These are phyloP conservation scores for Ceratocystis papillata DNA, from an alignment of 2,329 filamentous ascomycete genomes.

Conservation along the genomic window DNA sequence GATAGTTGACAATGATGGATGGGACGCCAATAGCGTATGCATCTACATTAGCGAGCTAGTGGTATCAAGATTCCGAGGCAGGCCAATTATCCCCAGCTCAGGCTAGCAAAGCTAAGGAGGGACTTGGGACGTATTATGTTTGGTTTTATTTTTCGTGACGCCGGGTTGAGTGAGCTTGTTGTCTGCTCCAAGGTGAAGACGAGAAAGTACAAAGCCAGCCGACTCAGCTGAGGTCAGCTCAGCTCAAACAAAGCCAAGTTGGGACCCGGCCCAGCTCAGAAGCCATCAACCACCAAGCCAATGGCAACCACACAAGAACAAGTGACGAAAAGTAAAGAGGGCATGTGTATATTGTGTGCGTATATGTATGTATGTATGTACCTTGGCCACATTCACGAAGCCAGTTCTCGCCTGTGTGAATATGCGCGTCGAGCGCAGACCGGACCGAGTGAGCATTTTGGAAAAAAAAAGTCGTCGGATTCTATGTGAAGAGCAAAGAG, in stretches of 20 bases:
- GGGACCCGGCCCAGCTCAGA: conserved; percentile 3
- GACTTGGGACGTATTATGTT: too few relatives aligned
- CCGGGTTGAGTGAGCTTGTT: too few relatives aligned
- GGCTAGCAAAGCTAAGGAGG: neutral
- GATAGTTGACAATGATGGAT: neutral
- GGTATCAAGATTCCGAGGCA: conserved; percentile 11
- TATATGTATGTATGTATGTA: conserved; percentile 37
- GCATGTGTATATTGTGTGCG: neutral
- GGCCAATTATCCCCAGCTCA: neutral
- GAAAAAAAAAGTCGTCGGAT: conserved; percentile 30
- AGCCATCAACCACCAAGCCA: neutral
- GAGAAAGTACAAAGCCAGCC: neutral
- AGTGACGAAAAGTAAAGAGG: neutral
- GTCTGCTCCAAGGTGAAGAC: neutral
- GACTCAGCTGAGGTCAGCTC: too few relatives aligned
- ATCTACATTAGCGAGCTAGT: neutral
- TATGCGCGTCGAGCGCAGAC: conserved; percentile 77
- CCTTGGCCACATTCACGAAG: conserved; percentile 62
- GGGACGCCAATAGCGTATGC: neutral
- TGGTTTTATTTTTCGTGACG: too few relatives aligned
- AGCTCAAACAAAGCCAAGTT: neutral
- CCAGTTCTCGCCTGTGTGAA: conserved; percentile 67
- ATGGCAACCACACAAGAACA: neutral
- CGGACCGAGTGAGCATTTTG: conserved; percentile 89
- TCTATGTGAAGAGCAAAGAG: conserved; percentile 21